Evolutionary conservation across 2,329 filamentous ascomycete species (phyloP), one percentile per base, ranked within the genome.

Genomic region (Microascus cirrosus): DNA sequence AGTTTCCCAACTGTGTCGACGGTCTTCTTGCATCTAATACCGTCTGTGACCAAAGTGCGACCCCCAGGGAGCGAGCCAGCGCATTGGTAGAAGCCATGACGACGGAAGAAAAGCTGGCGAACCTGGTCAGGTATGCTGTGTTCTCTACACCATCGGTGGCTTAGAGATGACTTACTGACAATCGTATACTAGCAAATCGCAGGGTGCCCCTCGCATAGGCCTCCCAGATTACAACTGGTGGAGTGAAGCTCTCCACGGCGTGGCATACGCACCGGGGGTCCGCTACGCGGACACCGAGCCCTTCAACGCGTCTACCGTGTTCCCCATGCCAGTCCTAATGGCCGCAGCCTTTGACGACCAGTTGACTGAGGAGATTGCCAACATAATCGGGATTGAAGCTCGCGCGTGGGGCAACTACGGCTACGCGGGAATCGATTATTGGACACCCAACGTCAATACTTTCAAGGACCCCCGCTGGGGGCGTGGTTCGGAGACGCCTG

Each of bases 401-500:
- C 74, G 85, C 42, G 84, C 85, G 0, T 88, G 86, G 65, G 83
- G 75, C 63, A 88, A 88, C 62, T 76, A 67, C 10, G 80, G 79
- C 2, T 71, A 75, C 12, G 77, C 76, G 2, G 80, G 79, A 0
- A 65, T 82, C 18, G 77, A 85, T 65, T 84, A 75, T 64, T 86
- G 81, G 78, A 83, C 85, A 0, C 85, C 85, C 0, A 86, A 87
- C 63, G 83, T 87, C 67, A 87, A 86, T 63, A 76, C 80, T 0
- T 87, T 81, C 70, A 77, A 77, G 45, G 82, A 85, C 63, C 82
- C 83, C 0, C 71, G 84, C 32, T 84, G 82, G 83, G 83, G 83
- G 1, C 72, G 82, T 8, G 82, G 82, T 0, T 74, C 78, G 60
- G 80, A 85, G 63, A 84, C 82, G 0, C 81, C 82, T 0, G 80